phyloP scores from a whole-genome alignment of 2,329 filamentous ascomycete species.

The Eurotiales sp. region DNA sequence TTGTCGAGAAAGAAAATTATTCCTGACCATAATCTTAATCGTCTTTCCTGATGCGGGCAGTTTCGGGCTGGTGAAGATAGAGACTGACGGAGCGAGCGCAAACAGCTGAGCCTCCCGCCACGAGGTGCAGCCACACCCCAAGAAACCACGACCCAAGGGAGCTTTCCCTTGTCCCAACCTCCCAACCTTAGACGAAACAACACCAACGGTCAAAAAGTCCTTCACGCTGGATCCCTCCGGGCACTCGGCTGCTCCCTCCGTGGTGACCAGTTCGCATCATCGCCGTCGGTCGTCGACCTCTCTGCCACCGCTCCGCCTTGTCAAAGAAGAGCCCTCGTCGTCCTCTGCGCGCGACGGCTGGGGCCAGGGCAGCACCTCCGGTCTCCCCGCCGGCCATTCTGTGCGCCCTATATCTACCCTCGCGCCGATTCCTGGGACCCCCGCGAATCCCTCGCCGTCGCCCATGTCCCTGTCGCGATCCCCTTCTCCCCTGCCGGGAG shows the following conservation, averaged over 20 bases:
- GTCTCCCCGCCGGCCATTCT: conserved; percentile 19
- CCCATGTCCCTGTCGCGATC: conserved; percentile 82
- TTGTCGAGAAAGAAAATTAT: not conserved
- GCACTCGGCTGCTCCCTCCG: conserved; percentile 1
- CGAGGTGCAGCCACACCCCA: conserved; percentile 6
- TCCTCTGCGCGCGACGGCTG: conserved; percentile 22
- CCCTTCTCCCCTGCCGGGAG: conserved; percentile 76
- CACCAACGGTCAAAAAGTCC: not conserved
- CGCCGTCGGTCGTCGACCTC: conserved; percentile 42
- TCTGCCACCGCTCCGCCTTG: conserved; percentile 43
- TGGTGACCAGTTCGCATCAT: conserved; percentile 25
- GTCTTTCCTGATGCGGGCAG: not conserved
- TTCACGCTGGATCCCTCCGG: conserved; percentile 41
- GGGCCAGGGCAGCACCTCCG: conserved; percentile 22
- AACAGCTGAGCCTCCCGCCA: conserved; percentile 1
- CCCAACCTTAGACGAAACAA: not conserved
- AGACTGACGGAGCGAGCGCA: too few relatives aligned
- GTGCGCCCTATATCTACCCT: conserved; percentile 22
- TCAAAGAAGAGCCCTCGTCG: conserved; percentile 23
- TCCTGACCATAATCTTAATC: not conserved
- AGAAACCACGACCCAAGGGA: not conserved
- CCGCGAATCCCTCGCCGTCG: conserved; percentile 54
- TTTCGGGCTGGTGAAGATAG: too few relatives aligned
- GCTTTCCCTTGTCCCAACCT: not conserved
- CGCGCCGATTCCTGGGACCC: conserved; percentile 50